Conservation (phyloP, 805 yeast species). For the Wickerhamomyces strasburgensis region DNA sequence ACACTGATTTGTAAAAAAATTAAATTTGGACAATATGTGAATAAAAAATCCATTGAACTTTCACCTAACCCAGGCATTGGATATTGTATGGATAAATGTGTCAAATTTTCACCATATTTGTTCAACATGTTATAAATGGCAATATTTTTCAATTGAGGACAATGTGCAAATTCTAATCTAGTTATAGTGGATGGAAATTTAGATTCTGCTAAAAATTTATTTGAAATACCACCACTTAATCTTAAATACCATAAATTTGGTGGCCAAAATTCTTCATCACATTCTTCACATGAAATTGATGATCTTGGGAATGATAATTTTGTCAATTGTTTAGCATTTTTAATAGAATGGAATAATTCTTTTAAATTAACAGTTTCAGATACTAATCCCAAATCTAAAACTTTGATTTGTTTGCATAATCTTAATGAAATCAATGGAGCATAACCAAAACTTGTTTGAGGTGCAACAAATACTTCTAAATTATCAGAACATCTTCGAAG, state of each 20-base stretch:
- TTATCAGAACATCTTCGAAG: constrained; percentile 68
- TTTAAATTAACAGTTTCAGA: constrained; percentile 84
- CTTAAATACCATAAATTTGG: constrained; percentile 63
- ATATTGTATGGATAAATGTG: constrained; percentile 62
- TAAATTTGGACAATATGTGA: constrained; percentile 74
- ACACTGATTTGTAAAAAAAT: constrained; percentile 61
- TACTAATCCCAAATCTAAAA: constrained; percentile 76
- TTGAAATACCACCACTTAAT: constrained; percentile 85
- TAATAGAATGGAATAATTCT: constrained; percentile 73
- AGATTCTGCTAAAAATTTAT: constrained; percentile 66
- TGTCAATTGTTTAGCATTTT: constrained; percentile 55
- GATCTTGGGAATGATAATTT: constrained; percentile 86
- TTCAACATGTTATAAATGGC: constrained; percentile 59
- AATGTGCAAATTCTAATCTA: constrained; percentile 75
- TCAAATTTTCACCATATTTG: constrained; percentile 62
- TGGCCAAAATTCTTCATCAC: constrained; percentile 69
- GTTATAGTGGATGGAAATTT: constrained; percentile 70
- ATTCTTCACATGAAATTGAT: constrained; percentile 65
- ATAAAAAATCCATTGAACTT: constrained; percentile 67
- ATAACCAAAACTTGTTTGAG: constrained; percentile 91
- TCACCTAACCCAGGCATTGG: constrained; percentile 82
- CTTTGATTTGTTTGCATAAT: constrained; percentile 57
- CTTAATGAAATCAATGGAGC: constrained; percentile 82
- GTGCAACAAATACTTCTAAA: constrained; percentile 73
- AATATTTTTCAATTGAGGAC: constrained; percentile 68